Evolutionary conservation across 306 rosid species (phyloP).

Genomic region (Cucumis sativus): Cucumber_9930_V3 NC_026658.2:10969001-10969500

Average conservation of each 20-base stretch:
- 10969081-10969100: constrained; percentile 65
- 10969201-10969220: not conserved
- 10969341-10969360: constrained; percentile 5
- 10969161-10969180: not conserved
- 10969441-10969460: not conserved
- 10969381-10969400: not conserved
- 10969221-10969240: constrained; percentile 6
- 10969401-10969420: not conserved
- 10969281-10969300: constrained; percentile 58
- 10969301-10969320: constrained; percentile 61
- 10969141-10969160: constrained; percentile 69
- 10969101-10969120: constrained; percentile 76
- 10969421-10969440: not conserved
- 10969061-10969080: constrained; percentile 88
- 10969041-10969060: constrained; percentile 89
- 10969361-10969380: not conserved
- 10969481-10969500: not conserved
- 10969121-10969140: constrained; percentile 81
- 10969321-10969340: constrained; percentile 75
- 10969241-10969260: constrained; percentile 17
- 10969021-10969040: constrained; percentile 50
- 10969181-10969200: not conserved
- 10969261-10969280: constrained; percentile 78
- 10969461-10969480: not conserved
- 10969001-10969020: not conserved